Base-by-base conservation (phyloP, 2,329 filamentous ascomycete species). In the Aspergillus floridensis region DNA sequence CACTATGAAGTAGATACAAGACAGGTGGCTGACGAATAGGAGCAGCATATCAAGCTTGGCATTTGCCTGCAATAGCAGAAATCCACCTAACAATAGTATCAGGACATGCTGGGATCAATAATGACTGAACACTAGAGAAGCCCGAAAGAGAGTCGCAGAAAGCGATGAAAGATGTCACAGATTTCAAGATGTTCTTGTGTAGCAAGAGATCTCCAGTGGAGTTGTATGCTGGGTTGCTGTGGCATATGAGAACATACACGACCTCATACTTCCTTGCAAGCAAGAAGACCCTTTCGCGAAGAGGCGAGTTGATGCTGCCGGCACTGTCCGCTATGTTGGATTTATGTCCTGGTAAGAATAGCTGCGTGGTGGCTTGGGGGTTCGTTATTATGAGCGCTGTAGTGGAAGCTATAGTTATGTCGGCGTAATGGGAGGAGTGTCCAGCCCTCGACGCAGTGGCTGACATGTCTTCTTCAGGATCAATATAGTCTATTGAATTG, bases 291-390 rank as follows among this genome's bases (percentile, higher is more conserved):
- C 82, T 80, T 53, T 86, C 80, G 41, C 83, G 81, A 14, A 92
- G 77, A 14, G 77, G 75, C 3, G 80, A 76, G 38, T 68, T 63
- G 26, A 69, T 59, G 11, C 58, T 62, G 22, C 76, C 71, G 0
- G 56, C 49, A 0, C 54, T 49, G 12, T 21, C 55, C 1, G 19
- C 0, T 1, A 56, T 60, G 19, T 41, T 44, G 14, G 67, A 62
- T 8, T 73, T 78, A 55, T 85, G 82, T 0, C 88, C 87, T 0
- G 91, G 90, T 0, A 92, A 79, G 2, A 88, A 80, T 51, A 82
- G 84, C 68, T 96, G 93, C 48, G 87, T 88, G 26, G 89, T 81
- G 64, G 88, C 86, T 61, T 93, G 85, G 5, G 93, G 77, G 0
- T 85, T 90, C 0, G 90, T 90, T 21, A 90, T 69, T 0, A 96